phyloP scores from a whole-genome alignment of 2,329 filamentous ascomycete genomes.

The Aureobasidium zeae region DNA sequence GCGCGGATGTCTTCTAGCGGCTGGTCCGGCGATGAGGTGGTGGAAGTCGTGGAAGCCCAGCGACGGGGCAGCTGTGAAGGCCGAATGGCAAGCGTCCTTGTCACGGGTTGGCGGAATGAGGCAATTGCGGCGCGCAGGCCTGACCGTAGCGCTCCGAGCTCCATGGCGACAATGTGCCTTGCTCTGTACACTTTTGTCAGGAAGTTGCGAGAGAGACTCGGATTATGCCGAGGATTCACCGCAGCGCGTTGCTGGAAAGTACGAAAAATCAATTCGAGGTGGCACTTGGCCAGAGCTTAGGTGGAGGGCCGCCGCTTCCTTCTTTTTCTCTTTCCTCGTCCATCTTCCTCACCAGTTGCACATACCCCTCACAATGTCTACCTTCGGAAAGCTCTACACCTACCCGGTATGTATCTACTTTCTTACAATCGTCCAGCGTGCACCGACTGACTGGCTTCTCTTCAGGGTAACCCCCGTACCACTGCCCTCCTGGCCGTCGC shows the following conservation, averaged over 20 bases:
- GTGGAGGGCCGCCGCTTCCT: slow-evolving; percentile 20
- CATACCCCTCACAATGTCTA: slow-evolving; percentile 38
- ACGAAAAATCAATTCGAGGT: slow-evolving; percentile 19
- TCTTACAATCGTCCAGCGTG: background rate
- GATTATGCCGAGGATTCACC: slow-evolving; percentile 3
- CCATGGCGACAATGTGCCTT: too few species aligned
- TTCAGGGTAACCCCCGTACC: slow-evolving; percentile 81
- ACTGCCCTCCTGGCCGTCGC: slow-evolving; percentile 84
- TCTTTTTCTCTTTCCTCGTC: slow-evolving; percentile 30
- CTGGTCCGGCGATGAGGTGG: slow-evolving; percentile 16
- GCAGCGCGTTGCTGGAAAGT: too few species aligned
- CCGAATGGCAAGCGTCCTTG: slow-evolving; percentile 17
- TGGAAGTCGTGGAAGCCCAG: slow-evolving; percentile 23
- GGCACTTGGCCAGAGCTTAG: slow-evolving; percentile 15
- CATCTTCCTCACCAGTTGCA: slow-evolving; percentile 10
- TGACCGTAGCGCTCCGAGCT: slow-evolving; percentile 23
- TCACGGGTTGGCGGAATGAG: slow-evolving; percentile 20
- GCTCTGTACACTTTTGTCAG: too few species aligned
- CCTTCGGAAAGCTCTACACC: slow-evolving; percentile 97
- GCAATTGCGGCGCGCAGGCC: slow-evolving; percentile 25
- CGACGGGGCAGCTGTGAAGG: slow-evolving; percentile 21
- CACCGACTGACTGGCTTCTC: background rate
- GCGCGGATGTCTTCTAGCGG: slow-evolving; percentile 20
- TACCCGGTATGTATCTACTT: slow-evolving; percentile 55
- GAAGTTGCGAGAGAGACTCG: too few species aligned